Base-by-base conservation (phyloP, 768 basidiomycete genomes). In the Cubamyces sp. region DNA sequence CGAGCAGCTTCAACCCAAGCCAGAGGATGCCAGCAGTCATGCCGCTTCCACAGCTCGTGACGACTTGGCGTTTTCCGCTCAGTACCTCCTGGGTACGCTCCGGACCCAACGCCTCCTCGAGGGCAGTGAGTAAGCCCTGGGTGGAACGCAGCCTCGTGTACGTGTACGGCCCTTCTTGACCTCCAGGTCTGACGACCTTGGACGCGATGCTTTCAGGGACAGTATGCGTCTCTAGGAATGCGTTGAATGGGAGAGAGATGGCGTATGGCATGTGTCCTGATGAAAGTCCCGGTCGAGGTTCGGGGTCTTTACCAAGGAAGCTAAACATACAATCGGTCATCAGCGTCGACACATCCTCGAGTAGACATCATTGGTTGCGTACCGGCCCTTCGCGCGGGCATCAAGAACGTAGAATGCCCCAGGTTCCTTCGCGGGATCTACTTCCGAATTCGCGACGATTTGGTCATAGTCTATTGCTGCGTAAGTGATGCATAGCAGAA, bases 1-100 rank as follows among this genome's bases (percentile, higher is more conserved):
- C 87, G 48, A 94, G 68, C 40, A 90, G 69, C 72, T 90, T 85
- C 64, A 97, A 78, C n/a, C 93, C 95, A 60, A 98, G 80, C 96
- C 97, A 98, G 6, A 98, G 80, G 15, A 98, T 80, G 3, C 85
- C 92, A 12, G 96, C 96, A n/a, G 96, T 97, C 96, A 99, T 98
- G 46, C 96, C 96, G 71, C 93, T 96, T 53, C 96, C 96, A 77
- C 96, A 99, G 61, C 82, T 90, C 14, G 90, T 85, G 5, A 88
- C 82, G 30, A 96, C 84, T 21, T 79, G 71, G 54, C 82, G 78
- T 62, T 85, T 75, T 18, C 91, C 91, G 12, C 79, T 73, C 47
- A 90, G 75, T 11, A 96, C 78, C 43, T 79, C 71, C n/a, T 84
- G 74, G 14, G 83, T 79, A 60, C 81, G 73, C 56, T 84, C 81